Conservation (phyloP, 225 moss, liverwort and hornwort genomes). For the Sphagnum tenellum region DNA sequence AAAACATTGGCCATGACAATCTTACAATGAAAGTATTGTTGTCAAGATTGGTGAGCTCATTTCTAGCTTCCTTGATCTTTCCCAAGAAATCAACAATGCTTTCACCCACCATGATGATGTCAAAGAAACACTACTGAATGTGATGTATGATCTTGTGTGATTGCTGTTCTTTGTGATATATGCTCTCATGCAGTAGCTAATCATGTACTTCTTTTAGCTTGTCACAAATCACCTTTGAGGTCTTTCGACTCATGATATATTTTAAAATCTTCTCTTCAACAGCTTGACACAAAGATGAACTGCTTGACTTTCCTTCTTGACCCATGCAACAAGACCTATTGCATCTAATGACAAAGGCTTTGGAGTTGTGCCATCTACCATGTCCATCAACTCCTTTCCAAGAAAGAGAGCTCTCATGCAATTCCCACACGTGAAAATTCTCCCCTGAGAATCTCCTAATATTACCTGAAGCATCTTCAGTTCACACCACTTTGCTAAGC, state of each 20-base stretch:
- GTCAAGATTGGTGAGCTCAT: constrained; percentile 3
- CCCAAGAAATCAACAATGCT: not conserved
- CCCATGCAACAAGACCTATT: constrained; percentile 4
- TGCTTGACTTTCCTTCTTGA: constrained; percentile 4
- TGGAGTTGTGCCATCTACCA: not conserved
- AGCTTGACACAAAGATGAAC: constrained; percentile 3
- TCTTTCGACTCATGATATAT: constrained; percentile 5
- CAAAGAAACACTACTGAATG: constrained; percentile 6
- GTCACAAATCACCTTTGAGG: constrained; percentile 3
- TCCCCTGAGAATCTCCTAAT: constrained; percentile 1
- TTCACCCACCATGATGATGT: constrained; percentile 1
- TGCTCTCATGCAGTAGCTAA: no score
- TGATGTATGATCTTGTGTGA: constrained; percentile 4
- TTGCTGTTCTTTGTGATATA: constrained; percentile 2
- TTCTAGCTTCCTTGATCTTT: constrained; percentile 3
- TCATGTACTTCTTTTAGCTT: constrained; percentile 1
- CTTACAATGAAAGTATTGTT: constrained; percentile 1
- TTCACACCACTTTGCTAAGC: not conserved
- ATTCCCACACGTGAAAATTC: constrained; percentile 2
- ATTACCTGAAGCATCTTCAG: not conserved
- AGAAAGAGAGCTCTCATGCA: constrained; percentile 2
- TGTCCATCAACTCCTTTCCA: constrained; percentile 1
- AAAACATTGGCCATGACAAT: not conserved
- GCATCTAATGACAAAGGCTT: constrained; percentile 1
- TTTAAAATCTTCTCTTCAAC: constrained; percentile 7